Percentiles rank a stretch among this genome's conserved stretches.
These are phyloP conservation scores for Acanthamoeba culbertsoni DNA, from an alignment of 208 protist species.

Conservation along the genomic window DNA sequence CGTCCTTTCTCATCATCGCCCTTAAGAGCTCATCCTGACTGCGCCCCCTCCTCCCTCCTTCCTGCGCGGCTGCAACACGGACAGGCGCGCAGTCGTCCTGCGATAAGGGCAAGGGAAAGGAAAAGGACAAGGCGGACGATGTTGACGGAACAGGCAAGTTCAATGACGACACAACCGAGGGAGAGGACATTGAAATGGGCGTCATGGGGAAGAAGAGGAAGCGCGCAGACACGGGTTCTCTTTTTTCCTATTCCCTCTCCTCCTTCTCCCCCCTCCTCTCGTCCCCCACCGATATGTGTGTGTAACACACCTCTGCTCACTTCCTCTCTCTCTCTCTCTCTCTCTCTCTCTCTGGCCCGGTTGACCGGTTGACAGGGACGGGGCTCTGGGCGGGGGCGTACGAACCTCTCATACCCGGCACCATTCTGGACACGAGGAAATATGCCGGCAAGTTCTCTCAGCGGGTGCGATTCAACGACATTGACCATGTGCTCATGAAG, in stretches of 20 bases:
- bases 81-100: not conserved
- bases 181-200: not conserved
- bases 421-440: not conserved
- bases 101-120: not conserved
- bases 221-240: not conserved
- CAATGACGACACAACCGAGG: not conserved
- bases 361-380: too few species aligned
- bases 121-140: not conserved
- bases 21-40: too few species aligned
- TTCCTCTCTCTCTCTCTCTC: too few species aligned
- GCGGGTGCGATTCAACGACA: not conserved
- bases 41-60: not conserved
- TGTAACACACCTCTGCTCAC: too few species aligned
- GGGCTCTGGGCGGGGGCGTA: not conserved
- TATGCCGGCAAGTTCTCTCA: not conserved
- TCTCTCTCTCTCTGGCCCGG: too few species aligned
- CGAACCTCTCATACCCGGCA: not conserved
- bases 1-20: too few species aligned
- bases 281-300: too few species aligned
- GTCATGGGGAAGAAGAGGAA: not conserved
- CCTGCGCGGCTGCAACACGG: not conserved
- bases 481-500: not conserved
- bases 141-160: not conserved
- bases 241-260: not conserved
- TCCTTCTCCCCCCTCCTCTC: too few species aligned